phyloP scores from a whole-genome alignment of 163 green algal genomes.

The Botryococcus braunii region DNA sequence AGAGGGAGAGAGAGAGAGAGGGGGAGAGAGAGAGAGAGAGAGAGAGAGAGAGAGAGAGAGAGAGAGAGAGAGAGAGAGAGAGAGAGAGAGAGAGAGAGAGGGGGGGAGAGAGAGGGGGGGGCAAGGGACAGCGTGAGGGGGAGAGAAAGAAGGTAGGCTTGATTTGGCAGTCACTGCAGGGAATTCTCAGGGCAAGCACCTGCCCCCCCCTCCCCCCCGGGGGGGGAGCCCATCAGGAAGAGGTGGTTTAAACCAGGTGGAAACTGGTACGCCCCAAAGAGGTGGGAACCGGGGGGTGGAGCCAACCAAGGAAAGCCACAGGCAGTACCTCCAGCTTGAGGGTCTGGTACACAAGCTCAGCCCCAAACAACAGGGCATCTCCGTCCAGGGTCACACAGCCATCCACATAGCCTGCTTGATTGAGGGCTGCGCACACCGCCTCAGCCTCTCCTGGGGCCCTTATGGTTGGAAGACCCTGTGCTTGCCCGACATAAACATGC shows the following conservation, averaged over 20 bases:
- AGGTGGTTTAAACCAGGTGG: background rate
- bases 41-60: no score
- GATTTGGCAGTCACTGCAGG: background rate
- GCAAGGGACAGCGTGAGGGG: no score
- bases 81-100: no score
- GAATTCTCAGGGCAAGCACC: background rate
- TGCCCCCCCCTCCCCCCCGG: no score
- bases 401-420: slow-evolving; percentile 38
- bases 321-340: slow-evolving; percentile 40
- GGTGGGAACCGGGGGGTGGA: no score
- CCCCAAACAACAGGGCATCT: slow-evolving; percentile 75
- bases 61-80: no score
- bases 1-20: no score
- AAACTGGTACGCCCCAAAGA: no score
- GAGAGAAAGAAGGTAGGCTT: no score
- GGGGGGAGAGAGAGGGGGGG: no score
- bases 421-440: slow-evolving; percentile 71
- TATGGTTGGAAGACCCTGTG: slow-evolving; percentile 61
- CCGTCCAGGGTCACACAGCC: slow-evolving; percentile 50
- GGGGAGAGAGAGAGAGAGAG: no score
- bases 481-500: background rate
- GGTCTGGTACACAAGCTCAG: slow-evolving; percentile 46
- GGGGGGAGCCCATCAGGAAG: background rate
- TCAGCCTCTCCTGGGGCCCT: slow-evolving; percentile 73
- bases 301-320: no score